Base-by-base conservation (phyloP, 768 basidiomycete species). In the Naematelia encephala region DNA sequence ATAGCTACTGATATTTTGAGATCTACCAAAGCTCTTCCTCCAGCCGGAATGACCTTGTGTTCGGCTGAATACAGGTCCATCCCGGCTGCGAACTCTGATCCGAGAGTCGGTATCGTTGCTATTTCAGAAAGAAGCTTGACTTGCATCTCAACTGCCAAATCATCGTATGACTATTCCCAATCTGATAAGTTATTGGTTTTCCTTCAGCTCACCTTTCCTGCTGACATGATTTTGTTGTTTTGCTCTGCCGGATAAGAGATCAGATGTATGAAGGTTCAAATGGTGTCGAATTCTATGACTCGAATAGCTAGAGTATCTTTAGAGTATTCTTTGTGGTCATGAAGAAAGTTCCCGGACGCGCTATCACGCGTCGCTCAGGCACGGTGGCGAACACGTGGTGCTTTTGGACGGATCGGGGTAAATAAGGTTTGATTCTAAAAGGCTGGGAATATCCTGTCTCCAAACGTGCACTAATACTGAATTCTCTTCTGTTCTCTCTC, bases 31-130 rank as follows among this genome's bases (percentile, higher is more conserved):
- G 91, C 94, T 77, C 94, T 96, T 54, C 92, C 94, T 53, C 82
- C 86, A 1, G 92, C 91, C 12, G 93, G 91, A 16, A 98, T 84
- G 5, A 81, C 77, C 72, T 90, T 91, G 57, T 81, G 81, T 75
- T 94, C 92, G 0, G 93, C 91, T 74, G 71, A 88, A 79, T 91
- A 93, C 34, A 99, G 81, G 77, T 99, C 96, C 72, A 98, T 96
- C 4, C 96, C 96, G 0, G 96, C 96, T 1, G 94, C 84, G 50
- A 91, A 80, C 1, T 85, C 78, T 2, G 89, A 91, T 0, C 96
- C 94, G 51, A 91, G 84, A 10, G 89, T 91, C 2, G 96, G 96
- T 21, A 91, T 73, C 62, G 76, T 87, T 23, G 90, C 96, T 69
- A 86, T 88, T 16, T 85, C 84, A 2, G 89, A 91, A 34, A 88